Base-by-base conservation (phyloP, 1,139 yeast species). In the Yamadazyma blattariae region DNA sequence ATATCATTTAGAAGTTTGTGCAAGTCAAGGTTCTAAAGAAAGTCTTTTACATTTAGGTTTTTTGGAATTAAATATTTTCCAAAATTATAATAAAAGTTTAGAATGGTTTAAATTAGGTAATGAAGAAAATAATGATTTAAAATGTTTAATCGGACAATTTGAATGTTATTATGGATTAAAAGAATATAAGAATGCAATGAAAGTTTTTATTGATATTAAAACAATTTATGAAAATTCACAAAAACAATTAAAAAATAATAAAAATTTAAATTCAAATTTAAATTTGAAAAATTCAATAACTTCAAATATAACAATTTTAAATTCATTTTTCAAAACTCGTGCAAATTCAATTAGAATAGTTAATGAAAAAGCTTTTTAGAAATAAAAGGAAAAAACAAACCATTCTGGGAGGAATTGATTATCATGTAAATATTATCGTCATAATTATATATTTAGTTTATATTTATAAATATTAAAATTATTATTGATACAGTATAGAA, bases 41-140 rank as follows among this genome's bases (percentile, higher is more conserved):
- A 73, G 90, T 7, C 85, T 88, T 51, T 75, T 81, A 13, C 76
- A 82, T 18, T 61, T 89, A 33, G 97, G 97, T 1, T 84, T 82
- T 53, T 57, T 88, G 43, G 92, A 88, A 46, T 59, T 88, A 63
- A 79, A 79, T 45, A 75, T 82, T 38, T 84, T 81, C 52, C 61
- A 67, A n/a, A 66, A 79, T 46, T 50, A 55, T 14, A 38, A 42
- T 4, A 77, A 77, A 46, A 87, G 95, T 0, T 61, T 70, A 27
- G 88, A 87, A 51, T 90, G 97, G 97, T 88, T 89, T 60, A 76
- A 75, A 47, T 60, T 89, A 30, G 97, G 96, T 0, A 69, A 77
- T 25, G 92, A 85, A 42, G 64, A 85, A 3, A 55, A 50, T 35
- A 69, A 68, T 22, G 82, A 77, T 45, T 66, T 77, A 29, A 71